Percentiles rank a stretch among this genome's conserved stretches.
These are phyloP conservation scores for Daldinia sp. DNA, from an alignment of 2,329 filamentous ascomycete genomes.

Conservation along the genomic window DNA sequence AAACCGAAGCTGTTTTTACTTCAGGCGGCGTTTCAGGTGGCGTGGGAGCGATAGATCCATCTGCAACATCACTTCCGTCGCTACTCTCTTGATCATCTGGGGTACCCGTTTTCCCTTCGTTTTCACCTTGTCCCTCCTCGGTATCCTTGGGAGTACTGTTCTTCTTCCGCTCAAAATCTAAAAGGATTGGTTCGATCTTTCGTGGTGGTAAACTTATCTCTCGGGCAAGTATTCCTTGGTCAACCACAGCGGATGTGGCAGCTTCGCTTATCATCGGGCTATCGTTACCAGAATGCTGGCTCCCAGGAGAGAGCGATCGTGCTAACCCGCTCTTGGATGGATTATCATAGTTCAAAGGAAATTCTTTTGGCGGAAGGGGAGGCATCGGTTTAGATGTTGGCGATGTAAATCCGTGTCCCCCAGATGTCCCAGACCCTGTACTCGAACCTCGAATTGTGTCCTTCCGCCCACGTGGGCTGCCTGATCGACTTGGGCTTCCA, in stretches of 20 bases:
- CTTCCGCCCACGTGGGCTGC: constrained; percentile 60
- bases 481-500: constrained; percentile 60
- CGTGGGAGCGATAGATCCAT: constrained; percentile 38
- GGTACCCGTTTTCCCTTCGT: constrained; percentile 38
- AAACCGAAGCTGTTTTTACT: constrained; percentile 68
- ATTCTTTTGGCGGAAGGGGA: constrained; percentile 55
- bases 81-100: constrained; percentile 31
- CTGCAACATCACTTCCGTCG: constrained; percentile 39
- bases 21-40: constrained; percentile 36
- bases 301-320: constrained; percentile 54
- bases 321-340: constrained; percentile 45
- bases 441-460: constrained; percentile 50
- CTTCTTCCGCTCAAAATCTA: constrained; percentile 52
- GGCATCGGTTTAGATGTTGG: constrained; percentile 49
- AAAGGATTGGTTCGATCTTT: constrained; percentile 56
- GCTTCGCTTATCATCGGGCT: constrained; percentile 59
- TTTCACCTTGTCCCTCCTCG: constrained; percentile 42
- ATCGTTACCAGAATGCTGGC: constrained; percentile 44
- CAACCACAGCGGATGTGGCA: constrained; percentile 69
- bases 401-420: constrained; percentile 45
- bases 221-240: constrained; percentile 67
- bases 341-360: constrained; percentile 50
- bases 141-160: constrained; percentile 24
- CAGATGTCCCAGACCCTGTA: constrained; percentile 39
- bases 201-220: constrained; percentile 59